Evolutionary conservation across 1,139 yeast species (phyloP), one percentile per base, ranked within the genome.

Genomic region (Hemisphaericaspora lyxosophila): DNA sequence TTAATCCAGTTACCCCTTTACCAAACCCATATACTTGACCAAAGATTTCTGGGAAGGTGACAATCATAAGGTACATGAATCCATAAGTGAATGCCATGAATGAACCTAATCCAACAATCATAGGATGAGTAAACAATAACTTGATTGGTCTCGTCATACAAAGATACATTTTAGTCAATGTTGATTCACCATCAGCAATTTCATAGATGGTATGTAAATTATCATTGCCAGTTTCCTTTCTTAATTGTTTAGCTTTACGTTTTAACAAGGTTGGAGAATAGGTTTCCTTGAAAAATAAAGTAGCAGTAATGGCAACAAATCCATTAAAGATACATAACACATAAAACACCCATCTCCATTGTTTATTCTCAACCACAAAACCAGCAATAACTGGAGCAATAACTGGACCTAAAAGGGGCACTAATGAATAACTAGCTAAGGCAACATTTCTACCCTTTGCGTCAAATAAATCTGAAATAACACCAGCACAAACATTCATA

Each of bases 341-440:
- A 41, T 67, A 66, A 33, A 70, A 65, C 1, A 65, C 69, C 75
- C 75, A 70, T 46, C 74, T 57, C 75, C 75, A 70, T 22, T 58
- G 50, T 30, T 59, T 55, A 23, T 68, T 49, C 47, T 77, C 67
- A 5, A 75, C 78, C 19, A 78, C 69, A 50, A 70, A 80, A 1
- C 85, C 84, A 1, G 81, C 67, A 19, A 78, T 64, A 5, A 80
- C 64, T 0, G 85, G 84, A 0, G 83, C 84, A 36, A 80, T 57
- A 0, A 78, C 78, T 1, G 86, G 85, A 0, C 89, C 90, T 36
- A 82, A 59, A 26, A 69, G 54, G 1, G 69, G 69, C n/a, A 70
- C 72, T 39, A 70, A 55, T 4, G 70, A 63, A 35, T 64, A 69
- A 1, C 72, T 71, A 2, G 75, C 73, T 40, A 70, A 55, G 1